A percentile compares a stretch with the other conserved stretches of the same genome.
Evolutionary conservation across 140 eudicot species (phyloP).

Genomic region (Cichorium intybus): DNA sequence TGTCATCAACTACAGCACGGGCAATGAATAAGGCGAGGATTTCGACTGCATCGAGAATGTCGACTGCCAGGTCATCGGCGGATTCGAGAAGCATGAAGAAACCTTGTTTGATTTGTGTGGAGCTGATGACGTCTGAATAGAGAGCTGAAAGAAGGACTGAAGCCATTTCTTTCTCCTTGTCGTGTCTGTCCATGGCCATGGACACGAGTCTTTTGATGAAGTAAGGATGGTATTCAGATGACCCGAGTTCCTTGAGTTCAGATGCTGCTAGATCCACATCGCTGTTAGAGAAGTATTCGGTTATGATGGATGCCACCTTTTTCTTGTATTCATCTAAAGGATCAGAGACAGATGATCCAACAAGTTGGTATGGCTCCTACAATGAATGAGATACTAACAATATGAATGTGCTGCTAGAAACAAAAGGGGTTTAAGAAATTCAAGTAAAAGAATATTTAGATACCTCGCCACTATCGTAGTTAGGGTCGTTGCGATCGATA

Average conservation of each 20-base stretch:
- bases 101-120: slow-evolving; percentile 84
- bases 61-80: slow-evolving; percentile 91
- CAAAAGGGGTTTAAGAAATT: not conserved
- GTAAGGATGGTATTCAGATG: slow-evolving; percentile 89
- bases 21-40: slow-evolving; percentile 83
- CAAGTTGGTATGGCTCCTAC: slow-evolving; percentile 95
- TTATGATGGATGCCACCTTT: slow-evolving; percentile 73
- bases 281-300: slow-evolving; percentile 79
- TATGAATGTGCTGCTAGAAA: not conserved
- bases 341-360: slow-evolving; percentile 67
- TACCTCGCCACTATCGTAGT: slow-evolving; percentile 98
- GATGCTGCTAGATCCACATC: slow-evolving; percentile 81
- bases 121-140: slow-evolving; percentile 78
- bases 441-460: not conserved
- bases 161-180: slow-evolving; percentile 97
- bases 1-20: slow-evolving; percentile 93
- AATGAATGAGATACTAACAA: not conserved
- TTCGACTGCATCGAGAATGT: slow-evolving; percentile 84
- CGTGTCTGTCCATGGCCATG: slow-evolving; percentile 93
- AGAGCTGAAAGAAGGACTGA: slow-evolving; percentile 89
- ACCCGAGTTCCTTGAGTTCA: slow-evolving; percentile 79
- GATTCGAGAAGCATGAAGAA: slow-evolving; percentile 87
- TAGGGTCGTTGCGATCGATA: slow-evolving; percentile 84
- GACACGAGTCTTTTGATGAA: slow-evolving; percentile 90
- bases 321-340: slow-evolving; percentile 94